Percentiles rank a stretch among this genome's conserved stretches.
Conservation (phyloP, 257 asterid species). For the Osmanthus fragrans region DNA sequence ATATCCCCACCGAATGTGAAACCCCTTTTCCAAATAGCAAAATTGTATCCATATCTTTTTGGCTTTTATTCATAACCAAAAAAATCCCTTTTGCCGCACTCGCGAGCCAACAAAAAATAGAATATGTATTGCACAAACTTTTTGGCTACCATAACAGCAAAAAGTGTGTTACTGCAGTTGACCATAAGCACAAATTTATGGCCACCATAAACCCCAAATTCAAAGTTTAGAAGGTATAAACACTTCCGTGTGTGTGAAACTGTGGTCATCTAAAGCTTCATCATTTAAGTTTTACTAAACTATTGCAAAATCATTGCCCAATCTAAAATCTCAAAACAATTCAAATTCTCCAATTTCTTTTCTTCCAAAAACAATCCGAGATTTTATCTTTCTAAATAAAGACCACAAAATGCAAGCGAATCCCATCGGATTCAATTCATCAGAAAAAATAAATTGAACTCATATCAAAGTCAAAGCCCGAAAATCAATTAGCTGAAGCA, state of each 20-base stretch:
- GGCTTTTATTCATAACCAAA: background rate
- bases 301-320: constrained; percentile 6
- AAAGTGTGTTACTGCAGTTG: background rate
- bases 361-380: background rate
- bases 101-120: constrained; percentile 15
- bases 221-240: constrained; percentile 5
- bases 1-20: background rate
- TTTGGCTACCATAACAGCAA: background rate
- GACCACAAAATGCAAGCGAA: constrained; percentile 23
- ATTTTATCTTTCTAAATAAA: constrained; percentile 20
- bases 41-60: constrained; percentile 9
- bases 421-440: constrained; percentile 10
- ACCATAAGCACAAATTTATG: constrained; percentile 15
- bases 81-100: constrained; percentile 11
- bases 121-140: constrained; percentile 8
- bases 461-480: constrained; percentile 23
- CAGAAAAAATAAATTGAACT: constrained; percentile 3
- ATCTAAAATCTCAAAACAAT: constrained; percentile 17
- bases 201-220: background rate
- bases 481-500: constrained; percentile 11
- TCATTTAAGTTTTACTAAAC: constrained; percentile 11
- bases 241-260: background rate
- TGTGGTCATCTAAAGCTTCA: constrained; percentile 10
- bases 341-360: constrained; percentile 1
- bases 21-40: background rate